Conservation (phyloP, 306 rosid species). For the Canavalia gladiata region DNA sequence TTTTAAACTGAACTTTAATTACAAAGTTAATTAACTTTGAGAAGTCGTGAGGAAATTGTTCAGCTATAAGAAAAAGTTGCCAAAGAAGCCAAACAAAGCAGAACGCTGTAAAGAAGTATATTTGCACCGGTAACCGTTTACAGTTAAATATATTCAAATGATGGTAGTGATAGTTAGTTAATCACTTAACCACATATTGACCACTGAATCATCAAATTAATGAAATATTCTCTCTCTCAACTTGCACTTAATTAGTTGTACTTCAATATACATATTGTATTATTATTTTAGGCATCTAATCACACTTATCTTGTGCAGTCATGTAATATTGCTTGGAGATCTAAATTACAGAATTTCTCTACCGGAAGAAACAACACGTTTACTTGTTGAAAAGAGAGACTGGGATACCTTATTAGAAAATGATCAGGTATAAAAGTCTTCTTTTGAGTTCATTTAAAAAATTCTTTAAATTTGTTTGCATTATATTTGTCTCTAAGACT, state of each 20-base stretch:
- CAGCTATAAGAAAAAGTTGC: conserved; percentile 12
- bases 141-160: conserved; percentile 30
- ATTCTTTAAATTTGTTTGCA: not conserved
- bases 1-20: conserved; percentile 18
- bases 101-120: conserved; percentile 34
- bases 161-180: not conserved
- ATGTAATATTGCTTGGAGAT: conserved; percentile 86
- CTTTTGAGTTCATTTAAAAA: not conserved
- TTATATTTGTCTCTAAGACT: not conserved
- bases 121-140: conserved; percentile 32
- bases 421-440: conserved; percentile 70
- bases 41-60: conserved; percentile 38
- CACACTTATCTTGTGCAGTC: conserved; percentile 60
- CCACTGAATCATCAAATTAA: not conserved
- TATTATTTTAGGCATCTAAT: conserved; percentile 36
- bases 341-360: conserved; percentile 83
- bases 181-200: conserved; percentile 40
- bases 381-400: conserved; percentile 61
- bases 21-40: conserved; percentile 10
- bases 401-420: conserved; percentile 76
- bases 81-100: conserved; percentile 37
- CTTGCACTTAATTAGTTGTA: conserved; percentile 38
- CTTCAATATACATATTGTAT: not conserved
- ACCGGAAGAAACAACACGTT: conserved; percentile 76
- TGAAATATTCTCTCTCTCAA: conserved; percentile 23